A percentile compares a stretch with the other conserved stretches of the same genome.
Evolutionary conservation across 495 filamentous ascomycete species (phyloP).

Genomic region (Cladorrhinum samala): DNA sequence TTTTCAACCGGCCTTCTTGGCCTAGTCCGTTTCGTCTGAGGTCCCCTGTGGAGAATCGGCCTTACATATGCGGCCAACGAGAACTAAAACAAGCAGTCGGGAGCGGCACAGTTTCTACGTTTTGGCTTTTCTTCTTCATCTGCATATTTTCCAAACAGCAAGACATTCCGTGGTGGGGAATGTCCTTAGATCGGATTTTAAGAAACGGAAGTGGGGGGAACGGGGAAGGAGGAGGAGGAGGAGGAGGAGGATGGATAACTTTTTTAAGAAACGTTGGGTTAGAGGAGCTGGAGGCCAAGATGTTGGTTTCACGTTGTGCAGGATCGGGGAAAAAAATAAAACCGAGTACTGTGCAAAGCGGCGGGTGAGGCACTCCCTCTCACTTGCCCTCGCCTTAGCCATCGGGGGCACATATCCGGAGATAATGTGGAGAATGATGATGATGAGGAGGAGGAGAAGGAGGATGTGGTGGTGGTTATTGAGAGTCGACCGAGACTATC

Average conservation of each 20-base stretch:
- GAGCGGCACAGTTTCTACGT: conserved; percentile 9
- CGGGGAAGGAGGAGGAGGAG: not conserved
- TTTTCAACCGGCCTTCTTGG: no score
- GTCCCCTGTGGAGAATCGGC: no score
- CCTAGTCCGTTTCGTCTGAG: no score
- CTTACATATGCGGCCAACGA: no score
- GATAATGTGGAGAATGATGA: no score
- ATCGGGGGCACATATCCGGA: not conserved
- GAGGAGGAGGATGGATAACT: not conserved
- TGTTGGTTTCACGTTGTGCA: conserved; percentile 7
- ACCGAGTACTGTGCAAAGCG: not conserved
- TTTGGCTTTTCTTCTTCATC: no score
- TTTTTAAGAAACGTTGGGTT: not conserved
- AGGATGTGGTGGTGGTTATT: not conserved
- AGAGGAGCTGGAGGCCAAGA: not conserved
- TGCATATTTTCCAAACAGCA: no score
- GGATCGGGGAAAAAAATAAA: not conserved
- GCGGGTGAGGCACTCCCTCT: not conserved
- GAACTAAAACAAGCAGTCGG: conserved; percentile 9
- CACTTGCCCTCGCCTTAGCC: not conserved
- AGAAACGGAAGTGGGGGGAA: no score
- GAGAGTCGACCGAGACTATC: no score
- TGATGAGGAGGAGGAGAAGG: not conserved
- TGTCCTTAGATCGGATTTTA: no score
- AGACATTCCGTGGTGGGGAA: no score